A percentile compares a stretch with the other conserved stretches of the same genome.
Evolutionary conservation across 2,329 filamentous ascomycete genomes (phyloP).

Genomic region (Bipolaris bicolor): DNA sequence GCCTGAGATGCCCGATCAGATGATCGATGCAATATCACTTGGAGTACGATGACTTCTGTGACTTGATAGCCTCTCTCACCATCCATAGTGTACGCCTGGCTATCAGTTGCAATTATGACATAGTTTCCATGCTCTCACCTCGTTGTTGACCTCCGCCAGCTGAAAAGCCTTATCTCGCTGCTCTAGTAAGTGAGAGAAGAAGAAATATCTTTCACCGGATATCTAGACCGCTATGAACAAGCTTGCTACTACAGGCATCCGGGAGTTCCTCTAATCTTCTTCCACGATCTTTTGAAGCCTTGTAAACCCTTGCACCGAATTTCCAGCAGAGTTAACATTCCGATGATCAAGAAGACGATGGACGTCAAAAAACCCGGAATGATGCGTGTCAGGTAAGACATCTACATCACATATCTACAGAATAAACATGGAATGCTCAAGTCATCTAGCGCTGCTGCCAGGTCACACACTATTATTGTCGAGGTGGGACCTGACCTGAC

Average conservation of each 20-base stretch:
- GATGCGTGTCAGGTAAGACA: background rate
- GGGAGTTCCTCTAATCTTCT: background rate
- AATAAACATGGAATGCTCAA: background rate
- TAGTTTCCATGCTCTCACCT: background rate
- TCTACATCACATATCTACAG: background rate
- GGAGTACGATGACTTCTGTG: background rate
- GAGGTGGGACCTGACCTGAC: background rate
- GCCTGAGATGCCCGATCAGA: too few species aligned
- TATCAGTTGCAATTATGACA: background rate
- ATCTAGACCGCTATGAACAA: background rate
- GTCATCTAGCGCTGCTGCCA: background rate
- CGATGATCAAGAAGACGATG: background rate
- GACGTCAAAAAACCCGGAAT: background rate
- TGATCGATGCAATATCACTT: background rate
- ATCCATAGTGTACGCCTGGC: background rate
- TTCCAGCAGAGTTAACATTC: background rate
- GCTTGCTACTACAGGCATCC: background rate
- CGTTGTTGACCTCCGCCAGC: background rate
- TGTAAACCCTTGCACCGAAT: background rate
- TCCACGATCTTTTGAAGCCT: too few species aligned
- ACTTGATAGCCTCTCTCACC: background rate
- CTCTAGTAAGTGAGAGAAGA: background rate
- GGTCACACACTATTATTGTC: background rate
- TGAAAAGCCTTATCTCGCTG: background rate
- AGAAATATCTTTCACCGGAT: background rate